Evolutionary conservation across 345 rosid species (phyloP).

Genomic region (Acer campestre): DNA sequence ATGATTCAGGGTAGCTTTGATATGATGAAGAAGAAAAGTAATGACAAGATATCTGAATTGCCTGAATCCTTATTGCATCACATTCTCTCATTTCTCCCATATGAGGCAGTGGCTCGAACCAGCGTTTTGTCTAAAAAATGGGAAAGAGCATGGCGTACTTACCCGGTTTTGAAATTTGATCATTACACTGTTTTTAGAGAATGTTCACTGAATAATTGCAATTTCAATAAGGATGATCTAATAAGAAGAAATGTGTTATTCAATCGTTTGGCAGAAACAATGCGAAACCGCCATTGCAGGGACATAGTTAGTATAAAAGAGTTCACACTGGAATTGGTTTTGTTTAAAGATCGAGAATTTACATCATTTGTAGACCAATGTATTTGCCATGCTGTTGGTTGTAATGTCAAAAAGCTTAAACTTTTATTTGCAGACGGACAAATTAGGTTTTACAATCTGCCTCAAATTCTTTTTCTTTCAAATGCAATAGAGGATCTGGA

Average conservation of each 20-base stretch:
- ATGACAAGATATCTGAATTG: conserved; percentile 8
- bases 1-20: not conserved
- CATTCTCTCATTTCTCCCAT: not conserved
- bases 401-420: not conserved
- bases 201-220: not conserved
- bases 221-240: not conserved
- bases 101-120: not conserved
- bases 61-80: conserved; percentile 2
- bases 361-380: not conserved
- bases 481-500: not conserved
- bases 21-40: not conserved
- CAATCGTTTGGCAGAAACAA: not conserved
- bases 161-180: not conserved
- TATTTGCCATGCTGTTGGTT: not conserved
- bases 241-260: not conserved
- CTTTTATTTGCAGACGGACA: not conserved
- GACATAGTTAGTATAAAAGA: not conserved
- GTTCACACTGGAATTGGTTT: not conserved
- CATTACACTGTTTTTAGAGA: not conserved
- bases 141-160: not conserved
- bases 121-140: conserved; percentile 6
- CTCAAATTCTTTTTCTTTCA: not conserved
- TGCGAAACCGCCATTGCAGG: not conserved
- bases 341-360: not conserved
- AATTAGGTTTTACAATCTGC: not conserved